Base-by-base conservation (phyloP, 495 filamentous ascomycete genomes). In the Astrocystis sublimbata region DNA sequence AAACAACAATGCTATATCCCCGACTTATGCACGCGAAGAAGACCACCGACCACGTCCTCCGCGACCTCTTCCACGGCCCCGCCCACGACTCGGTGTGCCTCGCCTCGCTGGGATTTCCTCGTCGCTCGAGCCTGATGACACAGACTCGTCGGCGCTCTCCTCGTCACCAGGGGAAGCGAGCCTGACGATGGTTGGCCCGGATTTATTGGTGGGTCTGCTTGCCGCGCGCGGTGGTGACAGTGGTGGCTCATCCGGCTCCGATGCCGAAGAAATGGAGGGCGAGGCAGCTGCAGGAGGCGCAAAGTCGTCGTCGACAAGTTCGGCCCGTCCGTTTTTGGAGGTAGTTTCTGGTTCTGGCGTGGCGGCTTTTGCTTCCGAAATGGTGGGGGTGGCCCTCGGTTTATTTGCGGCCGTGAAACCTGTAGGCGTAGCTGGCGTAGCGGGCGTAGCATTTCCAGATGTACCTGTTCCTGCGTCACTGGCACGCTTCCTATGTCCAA, bases 241-340 rank as follows among this genome's bases (percentile, higher is more conserved):
- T 3, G 35, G 31, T 30, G 38, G 24, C 24, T 54, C 40, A 15
- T 68, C 51, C 13, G 30, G 55, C 26, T 69, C 69, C n/a, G 67
- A 61, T n/a, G 26, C 57, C 6, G 66, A 42, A 30, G 66, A 63
- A 7, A 63, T 26, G 28, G 69, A 69, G 9, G 69, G 45, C 9
- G 67, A 67, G 42, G 28, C 62, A 12, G 49, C 65, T 1, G 50
- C 68, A 28, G 54, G 54, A 4, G 72, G 74, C n/a, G 73, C 69
- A 59, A 73, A 77, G 40, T 76, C 69, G 24, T 72, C 63, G 31
- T 76, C 73, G 12, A 69, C 41, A 2, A 67, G 62, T 33, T 65
- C 68, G 8, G 58, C 46, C 21, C 64, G 63, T 9, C 68, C 68
- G 19, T 43, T 40, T 43, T 63, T 67, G n/a, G 65, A 13, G 28